These are phyloP conservation scores for Maudiozyma barnettii DNA, from an alignment of 805 yeast genomes.

Conservation along the genomic window DNA sequence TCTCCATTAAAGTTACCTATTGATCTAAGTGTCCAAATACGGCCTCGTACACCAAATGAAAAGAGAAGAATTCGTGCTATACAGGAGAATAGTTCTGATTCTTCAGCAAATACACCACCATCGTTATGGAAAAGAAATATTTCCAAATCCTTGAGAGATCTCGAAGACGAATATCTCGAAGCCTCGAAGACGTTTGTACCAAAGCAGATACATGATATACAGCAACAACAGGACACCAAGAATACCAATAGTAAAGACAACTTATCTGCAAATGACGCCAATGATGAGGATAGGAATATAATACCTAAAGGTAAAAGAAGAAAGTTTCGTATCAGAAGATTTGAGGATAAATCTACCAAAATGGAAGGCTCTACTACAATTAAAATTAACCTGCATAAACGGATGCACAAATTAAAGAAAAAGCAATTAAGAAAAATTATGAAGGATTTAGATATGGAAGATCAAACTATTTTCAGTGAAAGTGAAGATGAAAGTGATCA, in stretches of 20 bases:
- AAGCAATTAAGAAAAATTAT: constrained; percentile 14
- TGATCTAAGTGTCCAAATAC: constrained; percentile 30
- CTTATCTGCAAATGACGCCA: neutral
- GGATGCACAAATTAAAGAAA: constrained; percentile 18
- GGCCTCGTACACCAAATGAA: constrained; percentile 6
- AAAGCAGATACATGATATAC: neutral
- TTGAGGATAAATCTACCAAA: neutral
- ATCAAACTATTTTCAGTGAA: neutral
- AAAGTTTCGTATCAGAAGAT: constrained; percentile 5
- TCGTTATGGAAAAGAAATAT: constrained; percentile 23
- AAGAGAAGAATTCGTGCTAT: neutral
- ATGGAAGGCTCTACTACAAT: neutral
- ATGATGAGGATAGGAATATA: neutral
- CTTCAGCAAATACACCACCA: constrained; percentile 14
- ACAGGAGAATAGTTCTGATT: neutral
- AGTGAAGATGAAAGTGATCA: neutral
- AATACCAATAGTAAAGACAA: too few relatives aligned
- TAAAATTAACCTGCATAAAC: constrained; percentile 17
- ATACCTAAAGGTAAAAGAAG: constrained; percentile 9
- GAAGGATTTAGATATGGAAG: constrained; percentile 3
- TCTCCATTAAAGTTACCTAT: constrained; percentile 24
- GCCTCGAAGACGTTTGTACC: constrained; percentile 3
- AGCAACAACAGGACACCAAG: too few relatives aligned
- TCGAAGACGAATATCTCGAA: constrained; percentile 27
- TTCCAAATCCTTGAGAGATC: constrained; percentile 18